Base-by-base conservation (phyloP, 164 flowering plant species). In the Stephania yunnanensis region DNA sequence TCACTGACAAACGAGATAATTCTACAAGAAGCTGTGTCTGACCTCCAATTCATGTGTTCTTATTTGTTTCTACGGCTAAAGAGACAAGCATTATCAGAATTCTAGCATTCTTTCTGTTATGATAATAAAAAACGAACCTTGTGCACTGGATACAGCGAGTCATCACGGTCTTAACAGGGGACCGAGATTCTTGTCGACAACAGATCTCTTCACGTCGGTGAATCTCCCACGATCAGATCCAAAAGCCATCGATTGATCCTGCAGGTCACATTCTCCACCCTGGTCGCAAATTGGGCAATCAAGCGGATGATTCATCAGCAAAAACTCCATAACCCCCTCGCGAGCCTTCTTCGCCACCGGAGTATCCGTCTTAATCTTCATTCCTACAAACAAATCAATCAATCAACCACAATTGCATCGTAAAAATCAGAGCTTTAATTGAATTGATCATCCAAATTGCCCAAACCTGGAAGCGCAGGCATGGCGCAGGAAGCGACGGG, bases 251-350 rank as follows among this genome's bases (percentile, higher is more conserved):
- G 99, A 96, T 84, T 96, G 98, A 78, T 96, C 99, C 86, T 96
- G 98, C 50, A 96, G 93, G 85, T 96, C 99, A 86, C 99, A 96
- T 76, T 96, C 98, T 77, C 99, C 99, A 72, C 99, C 99, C 81
- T 96, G 99, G 82, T 96, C 98, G 82, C 99, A 96, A 78, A 96
- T 96, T 58, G 99, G 98, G 79, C 99, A 96, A 84, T 96, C 99
- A 79, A 96, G 70, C 1, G 99, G 99, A 80, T 96, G 99, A 80
- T 94, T 96, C 99, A 96, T 96, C 77, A 96, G 79, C 81, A 96
- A 83, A 83, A 96, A 96, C 83, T 96, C 98, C 99, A 94, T 96
- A 77, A 96, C 99, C 42, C 99, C 99, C 82, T 96, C 98, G 10
- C 99, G 76, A 20, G 98, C 99, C 84, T 94, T 94, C 85, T 96